phyloP scores from a whole-genome alignment of 176 grass and related monocot genomes.

The Phoenix roebelenii region DNA sequence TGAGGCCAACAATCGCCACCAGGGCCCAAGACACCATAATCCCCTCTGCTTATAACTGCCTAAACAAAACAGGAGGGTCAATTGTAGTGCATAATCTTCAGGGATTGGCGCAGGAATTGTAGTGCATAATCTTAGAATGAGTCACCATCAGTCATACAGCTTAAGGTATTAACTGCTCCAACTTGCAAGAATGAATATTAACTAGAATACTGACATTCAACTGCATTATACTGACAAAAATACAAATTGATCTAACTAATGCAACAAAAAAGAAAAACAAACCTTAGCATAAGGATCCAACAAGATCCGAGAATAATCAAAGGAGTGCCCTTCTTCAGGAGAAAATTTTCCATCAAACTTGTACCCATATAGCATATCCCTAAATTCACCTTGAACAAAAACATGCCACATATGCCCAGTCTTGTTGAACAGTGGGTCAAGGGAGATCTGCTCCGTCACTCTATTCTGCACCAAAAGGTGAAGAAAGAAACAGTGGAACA shows the following conservation, averaged over 20 bases:
- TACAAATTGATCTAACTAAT: background rate
- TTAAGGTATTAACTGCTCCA: too few relatives aligned
- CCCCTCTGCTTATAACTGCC: constrained; percentile 54
- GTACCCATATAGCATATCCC: constrained; percentile 66
- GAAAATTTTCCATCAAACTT: constrained; percentile 70
- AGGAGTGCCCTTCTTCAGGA: constrained; percentile 44
- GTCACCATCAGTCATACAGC: too few relatives aligned
- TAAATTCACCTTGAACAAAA: constrained; percentile 45
- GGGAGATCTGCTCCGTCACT: constrained; percentile 53
- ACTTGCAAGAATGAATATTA: too few relatives aligned
- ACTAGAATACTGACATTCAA: too few relatives aligned
- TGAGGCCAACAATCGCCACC: constrained; percentile 62
- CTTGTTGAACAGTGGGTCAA: constrained; percentile 49
- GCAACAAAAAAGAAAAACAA: background rate
- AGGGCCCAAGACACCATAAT: constrained; percentile 49
- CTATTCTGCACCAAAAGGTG: constrained; percentile 23
- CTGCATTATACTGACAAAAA: too few relatives aligned
- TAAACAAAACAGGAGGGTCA: constrained; percentile 21
- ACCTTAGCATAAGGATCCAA: constrained; percentile 97
- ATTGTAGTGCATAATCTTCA: background rate
- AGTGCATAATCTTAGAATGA: too few relatives aligned
- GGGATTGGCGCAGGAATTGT: too few relatives aligned
- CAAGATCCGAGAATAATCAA: constrained; percentile 45
- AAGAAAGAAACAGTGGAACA: too few relatives aligned
- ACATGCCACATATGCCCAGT: constrained; percentile 79